These are phyloP conservation scores for Trichophyton simii DNA, from an alignment of 2,329 filamentous ascomycete species.

Conservation along the genomic window DNA sequence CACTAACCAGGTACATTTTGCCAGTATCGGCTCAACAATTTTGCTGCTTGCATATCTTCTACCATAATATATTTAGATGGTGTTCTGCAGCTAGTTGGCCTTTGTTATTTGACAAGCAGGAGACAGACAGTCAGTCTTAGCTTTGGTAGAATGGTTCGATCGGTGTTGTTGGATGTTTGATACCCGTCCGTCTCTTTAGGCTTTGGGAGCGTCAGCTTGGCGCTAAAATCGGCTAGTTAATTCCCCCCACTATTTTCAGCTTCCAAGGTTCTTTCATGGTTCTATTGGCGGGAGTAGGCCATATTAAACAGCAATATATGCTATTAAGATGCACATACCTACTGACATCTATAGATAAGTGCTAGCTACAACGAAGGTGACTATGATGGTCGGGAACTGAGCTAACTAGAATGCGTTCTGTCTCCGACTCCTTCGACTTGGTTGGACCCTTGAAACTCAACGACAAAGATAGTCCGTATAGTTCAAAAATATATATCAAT, in stretches of 20 bases:
- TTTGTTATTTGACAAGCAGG: not conserved
- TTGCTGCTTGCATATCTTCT: slow-evolving; percentile 24
- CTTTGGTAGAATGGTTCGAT: not conserved
- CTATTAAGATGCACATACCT: too few species aligned
- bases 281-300: too few species aligned
- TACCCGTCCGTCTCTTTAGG: not conserved
- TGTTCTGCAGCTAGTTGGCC: not conserved
- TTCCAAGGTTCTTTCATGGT: too few species aligned
- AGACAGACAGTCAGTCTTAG: not conserved
- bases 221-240: not conserved
- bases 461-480: not conserved
- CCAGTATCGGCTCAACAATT: slow-evolving; percentile 23
- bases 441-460: too few species aligned
- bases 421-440: too few species aligned
- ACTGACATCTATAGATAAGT: too few species aligned
- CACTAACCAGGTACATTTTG: not conserved
- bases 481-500: not conserved
- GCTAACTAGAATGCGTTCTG: too few species aligned
- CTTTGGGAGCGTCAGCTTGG: not conserved
- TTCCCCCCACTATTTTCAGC: not conserved
- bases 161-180: not conserved
- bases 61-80: not conserved
- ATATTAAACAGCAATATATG: too few species aligned
- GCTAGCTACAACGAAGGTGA: too few species aligned
- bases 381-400: too few species aligned